These are phyloP conservation scores for Talaromyces sp. DNA, from an alignment of 2,329 filamentous ascomycete species.

Conservation along the genomic window DNA sequence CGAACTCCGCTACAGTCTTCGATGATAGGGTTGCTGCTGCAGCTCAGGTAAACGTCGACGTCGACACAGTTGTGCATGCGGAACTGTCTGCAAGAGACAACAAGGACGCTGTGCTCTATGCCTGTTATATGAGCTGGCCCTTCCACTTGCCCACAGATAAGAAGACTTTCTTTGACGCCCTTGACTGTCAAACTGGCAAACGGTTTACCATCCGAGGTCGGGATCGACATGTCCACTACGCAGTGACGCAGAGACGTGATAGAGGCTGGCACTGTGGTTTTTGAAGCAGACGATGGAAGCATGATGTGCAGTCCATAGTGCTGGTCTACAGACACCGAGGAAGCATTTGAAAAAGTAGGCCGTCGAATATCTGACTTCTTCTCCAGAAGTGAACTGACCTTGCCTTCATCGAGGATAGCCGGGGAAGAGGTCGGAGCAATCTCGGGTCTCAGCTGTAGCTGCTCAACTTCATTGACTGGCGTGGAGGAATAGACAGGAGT, in stretches of 20 bases:
- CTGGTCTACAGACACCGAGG: slow-evolving; percentile 59
- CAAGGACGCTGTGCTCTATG: slow-evolving; percentile 65
- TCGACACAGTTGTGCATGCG: slow-evolving; percentile 82
- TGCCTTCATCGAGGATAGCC: slow-evolving; percentile 14
- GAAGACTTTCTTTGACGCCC: slow-evolving; percentile 62
- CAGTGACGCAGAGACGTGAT: slow-evolving; percentile 65
- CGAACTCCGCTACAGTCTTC: slow-evolving; percentile 76
- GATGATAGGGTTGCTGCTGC: slow-evolving; percentile 82
- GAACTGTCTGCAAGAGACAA: slow-evolving; percentile 80
- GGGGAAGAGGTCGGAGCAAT: slow-evolving; percentile 32
- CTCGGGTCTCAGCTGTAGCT: slow-evolving; percentile 31
- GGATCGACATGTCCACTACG: slow-evolving; percentile 74
- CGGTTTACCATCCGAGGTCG: slow-evolving; percentile 51
- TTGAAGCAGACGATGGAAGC: slow-evolving; percentile 64
- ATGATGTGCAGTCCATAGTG: slow-evolving; percentile 70
- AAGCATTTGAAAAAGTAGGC: slow-evolving; percentile 59
- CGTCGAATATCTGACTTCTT: slow-evolving; percentile 31
- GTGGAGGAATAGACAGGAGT: slow-evolving; percentile 34
- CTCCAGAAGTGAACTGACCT: slow-evolving; percentile 16
- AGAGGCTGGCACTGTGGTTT: slow-evolving; percentile 68
- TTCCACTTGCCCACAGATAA: slow-evolving; percentile 72
- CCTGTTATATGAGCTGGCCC: slow-evolving; percentile 81
- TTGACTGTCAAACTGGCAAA: slow-evolving; percentile 70
- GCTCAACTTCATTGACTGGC: slow-evolving; percentile 30
- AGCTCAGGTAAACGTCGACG: slow-evolving; percentile 78